Conservation (phyloP, 202 grass and related monocot genomes). For the Saccharum hybrid region DNA sequence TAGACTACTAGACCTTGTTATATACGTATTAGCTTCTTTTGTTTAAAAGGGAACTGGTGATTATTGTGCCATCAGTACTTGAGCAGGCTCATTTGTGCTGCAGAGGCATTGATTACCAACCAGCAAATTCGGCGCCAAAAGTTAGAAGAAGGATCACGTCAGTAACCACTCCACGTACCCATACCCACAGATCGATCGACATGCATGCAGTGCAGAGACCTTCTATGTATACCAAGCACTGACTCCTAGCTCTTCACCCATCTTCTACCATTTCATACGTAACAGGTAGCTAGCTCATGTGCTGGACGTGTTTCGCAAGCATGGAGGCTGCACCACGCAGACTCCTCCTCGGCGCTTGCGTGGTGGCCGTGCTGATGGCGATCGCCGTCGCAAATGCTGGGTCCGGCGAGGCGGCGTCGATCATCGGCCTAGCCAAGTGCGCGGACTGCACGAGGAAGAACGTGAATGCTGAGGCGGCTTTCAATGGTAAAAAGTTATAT, state of each 20-base stretch:
- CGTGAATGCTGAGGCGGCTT: conserved; percentile 27
- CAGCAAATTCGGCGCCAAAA: conserved; percentile 15
- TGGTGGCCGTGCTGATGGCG: conserved; percentile 7
- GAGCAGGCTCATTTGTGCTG: not conserved
- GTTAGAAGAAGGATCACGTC: not conserved
- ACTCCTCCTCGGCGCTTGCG: not conserved
- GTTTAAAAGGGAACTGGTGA: too few species aligned
- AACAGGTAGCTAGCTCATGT: not conserved
- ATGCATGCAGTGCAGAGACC: not conserved
- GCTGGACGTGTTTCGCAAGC: not conserved
- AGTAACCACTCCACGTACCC: too few species aligned
- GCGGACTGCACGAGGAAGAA: conserved; percentile 29
- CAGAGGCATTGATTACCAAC: not conserved
- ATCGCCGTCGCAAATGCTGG: not conserved
- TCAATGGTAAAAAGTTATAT: conserved; percentile 2
- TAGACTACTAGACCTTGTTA: too few species aligned
- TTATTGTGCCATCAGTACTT: too few species aligned
- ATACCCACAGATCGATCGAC: not conserved
- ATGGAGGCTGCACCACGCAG: not conserved
- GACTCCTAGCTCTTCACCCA: too few species aligned
- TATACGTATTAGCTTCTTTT: too few species aligned
- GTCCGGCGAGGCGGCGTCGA: not conserved
- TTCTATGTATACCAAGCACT: not conserved
- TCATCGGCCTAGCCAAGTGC: conserved; percentile 31
- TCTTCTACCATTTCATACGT: too few species aligned